Conservation (phyloP, 768 basidiomycete genomes). For the Pisolithus sp. region DNA sequence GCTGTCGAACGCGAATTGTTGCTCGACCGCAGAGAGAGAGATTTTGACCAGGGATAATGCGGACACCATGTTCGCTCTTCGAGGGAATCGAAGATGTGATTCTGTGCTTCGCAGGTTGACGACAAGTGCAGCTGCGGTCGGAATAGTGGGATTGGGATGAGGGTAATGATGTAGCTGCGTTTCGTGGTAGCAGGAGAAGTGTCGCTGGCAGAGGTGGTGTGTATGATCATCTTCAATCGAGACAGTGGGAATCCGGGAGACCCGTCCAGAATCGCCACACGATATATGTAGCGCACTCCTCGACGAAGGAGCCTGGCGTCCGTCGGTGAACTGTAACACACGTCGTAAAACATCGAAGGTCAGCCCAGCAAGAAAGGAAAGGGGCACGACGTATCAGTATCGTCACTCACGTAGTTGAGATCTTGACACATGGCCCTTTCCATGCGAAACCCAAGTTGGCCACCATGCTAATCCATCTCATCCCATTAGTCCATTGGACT, state of each 20-base stretch:
- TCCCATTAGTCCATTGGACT: constrained; percentile 8
- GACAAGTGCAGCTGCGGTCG: constrained; percentile 73
- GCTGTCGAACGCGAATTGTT: constrained; percentile 78
- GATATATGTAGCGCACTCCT: constrained; percentile 75
- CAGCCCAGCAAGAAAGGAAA: not conserved
- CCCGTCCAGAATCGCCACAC: constrained; percentile 82
- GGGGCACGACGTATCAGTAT: no score
- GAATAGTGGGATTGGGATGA: constrained; percentile 29
- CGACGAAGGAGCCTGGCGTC: constrained; percentile 79
- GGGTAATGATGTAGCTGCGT: not conserved
- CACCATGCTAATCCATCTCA: constrained; percentile 72
- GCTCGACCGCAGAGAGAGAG: constrained; percentile 77
- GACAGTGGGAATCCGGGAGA: constrained; percentile 20
- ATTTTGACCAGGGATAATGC: constrained; percentile 76
- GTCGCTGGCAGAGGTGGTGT: no score
- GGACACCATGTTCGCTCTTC: constrained; percentile 75
- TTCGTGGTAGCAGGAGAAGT: constrained; percentile 18
- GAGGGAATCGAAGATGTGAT: constrained; percentile 84
- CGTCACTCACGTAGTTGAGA: constrained; percentile 67
- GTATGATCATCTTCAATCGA: not conserved
- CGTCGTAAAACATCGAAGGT: constrained; percentile 1
- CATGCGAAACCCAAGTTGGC: constrained; percentile 71
- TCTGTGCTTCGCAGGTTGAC: constrained; percentile 90
- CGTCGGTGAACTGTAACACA: constrained; percentile 65
- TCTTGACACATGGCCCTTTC: constrained; percentile 77